A percentile compares a stretch with the other conserved stretches of the same genome.
Conservation (phyloP, 176 grass and related monocot genomes). For the Alloteropsis semialata region DNA sequence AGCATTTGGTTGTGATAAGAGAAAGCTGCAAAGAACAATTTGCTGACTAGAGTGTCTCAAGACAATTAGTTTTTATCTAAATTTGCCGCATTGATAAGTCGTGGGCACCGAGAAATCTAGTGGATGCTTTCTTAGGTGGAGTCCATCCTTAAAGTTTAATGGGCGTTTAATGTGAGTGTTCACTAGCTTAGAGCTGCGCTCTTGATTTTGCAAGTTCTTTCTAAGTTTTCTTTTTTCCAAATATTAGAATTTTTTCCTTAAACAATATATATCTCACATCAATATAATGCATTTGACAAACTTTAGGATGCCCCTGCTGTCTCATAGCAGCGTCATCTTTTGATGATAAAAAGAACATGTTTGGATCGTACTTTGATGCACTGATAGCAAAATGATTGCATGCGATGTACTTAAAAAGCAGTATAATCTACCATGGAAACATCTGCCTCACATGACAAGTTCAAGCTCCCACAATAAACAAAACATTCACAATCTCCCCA, state of each 20-base stretch:
- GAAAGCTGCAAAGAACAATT: background rate
- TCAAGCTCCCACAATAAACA: slow-evolving; percentile 4
- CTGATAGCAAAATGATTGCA: slow-evolving; percentile 26
- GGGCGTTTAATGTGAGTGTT: too few species aligned
- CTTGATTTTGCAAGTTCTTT: background rate
- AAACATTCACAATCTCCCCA: background rate
- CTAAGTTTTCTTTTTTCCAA: background rate
- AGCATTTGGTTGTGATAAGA: background rate
- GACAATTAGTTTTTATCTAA: too few species aligned
- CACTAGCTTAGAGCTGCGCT: too few species aligned
- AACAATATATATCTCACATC: background rate
- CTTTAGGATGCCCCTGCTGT: background rate
- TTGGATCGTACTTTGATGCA: slow-evolving; percentile 14
- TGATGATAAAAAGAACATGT: background rate
- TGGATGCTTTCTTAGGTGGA: background rate
- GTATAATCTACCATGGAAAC: slow-evolving; percentile 15
- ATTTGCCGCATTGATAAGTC: too few species aligned
- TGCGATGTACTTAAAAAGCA: background rate
- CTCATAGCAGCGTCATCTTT: background rate
- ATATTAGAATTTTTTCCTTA: background rate
- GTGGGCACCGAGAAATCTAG: background rate
- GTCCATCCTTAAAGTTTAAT: background rate
- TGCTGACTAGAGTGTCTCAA: too few species aligned
- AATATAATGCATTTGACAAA: background rate
- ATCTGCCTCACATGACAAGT: slow-evolving; percentile 39